phyloP scores from a whole-genome alignment of 371 early-diverging fungal species.

The Mortierella sp. region DNA sequence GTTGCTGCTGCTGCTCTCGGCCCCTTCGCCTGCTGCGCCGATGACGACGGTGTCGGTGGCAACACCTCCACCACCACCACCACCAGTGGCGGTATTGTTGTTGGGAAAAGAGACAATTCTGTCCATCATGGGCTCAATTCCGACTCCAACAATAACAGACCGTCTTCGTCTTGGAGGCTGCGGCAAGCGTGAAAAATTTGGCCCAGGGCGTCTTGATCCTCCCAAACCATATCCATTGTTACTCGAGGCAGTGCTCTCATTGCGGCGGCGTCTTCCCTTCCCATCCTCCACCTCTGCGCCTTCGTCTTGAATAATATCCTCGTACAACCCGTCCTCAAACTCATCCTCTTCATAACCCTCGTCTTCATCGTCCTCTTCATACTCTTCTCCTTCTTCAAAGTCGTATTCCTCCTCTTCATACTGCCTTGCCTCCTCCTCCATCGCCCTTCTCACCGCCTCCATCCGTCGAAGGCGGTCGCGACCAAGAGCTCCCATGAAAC shows the following conservation, averaged over 20 bases:
- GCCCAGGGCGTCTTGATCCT: background rate
- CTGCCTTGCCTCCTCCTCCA: slow-evolving; percentile 30
- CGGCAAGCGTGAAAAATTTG: slow-evolving; percentile 9
- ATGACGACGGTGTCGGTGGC: background rate
- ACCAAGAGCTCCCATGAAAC: slow-evolving; percentile 62
- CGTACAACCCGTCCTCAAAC: slow-evolving; percentile 14
- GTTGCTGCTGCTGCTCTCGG: background rate
- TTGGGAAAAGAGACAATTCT: background rate
- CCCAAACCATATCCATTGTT: background rate
- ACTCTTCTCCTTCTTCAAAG: slow-evolving; percentile 15
- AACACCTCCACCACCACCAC: background rate
- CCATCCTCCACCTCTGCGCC: background rate
- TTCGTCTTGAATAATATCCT: background rate
- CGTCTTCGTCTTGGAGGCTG: slow-evolving; percentile 5
- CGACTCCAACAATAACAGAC: slow-evolving; percentile 7
- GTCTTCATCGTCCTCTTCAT: slow-evolving; percentile 15
- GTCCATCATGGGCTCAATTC: background rate
- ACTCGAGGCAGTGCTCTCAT: background rate
- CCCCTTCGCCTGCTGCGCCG: background rate
- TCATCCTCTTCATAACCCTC: slow-evolving; percentile 23
- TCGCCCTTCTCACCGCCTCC: slow-evolving; percentile 25
- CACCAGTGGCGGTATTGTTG: background rate
- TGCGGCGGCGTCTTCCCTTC: background rate
- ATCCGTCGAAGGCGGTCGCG: slow-evolving; percentile 47
- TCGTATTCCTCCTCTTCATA: slow-evolving; percentile 17